phyloP scores from a whole-genome alignment of 805 yeast species.

The Clavispora fructus region DNA sequence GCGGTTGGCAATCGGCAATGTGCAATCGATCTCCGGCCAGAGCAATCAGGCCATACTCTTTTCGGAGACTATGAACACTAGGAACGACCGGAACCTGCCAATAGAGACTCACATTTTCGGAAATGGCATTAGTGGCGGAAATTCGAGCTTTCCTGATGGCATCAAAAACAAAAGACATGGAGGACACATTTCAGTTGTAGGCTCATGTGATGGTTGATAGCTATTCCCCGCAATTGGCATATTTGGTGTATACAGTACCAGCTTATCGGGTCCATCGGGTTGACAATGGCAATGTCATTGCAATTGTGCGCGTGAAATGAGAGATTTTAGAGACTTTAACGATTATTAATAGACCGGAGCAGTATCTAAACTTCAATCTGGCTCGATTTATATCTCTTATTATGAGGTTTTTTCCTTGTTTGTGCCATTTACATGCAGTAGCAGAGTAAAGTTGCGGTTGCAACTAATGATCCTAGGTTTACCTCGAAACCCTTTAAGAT shows the following conservation, averaged over 20 bases:
- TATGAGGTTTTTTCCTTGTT: too few relatives aligned
- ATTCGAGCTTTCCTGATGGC: neutral
- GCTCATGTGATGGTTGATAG: neutral
- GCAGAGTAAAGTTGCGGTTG: too few relatives aligned
- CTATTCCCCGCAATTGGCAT: neutral
- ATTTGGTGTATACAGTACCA: neutral
- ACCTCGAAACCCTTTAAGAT: too few relatives aligned
- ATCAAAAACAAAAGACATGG: neutral
- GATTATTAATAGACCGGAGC: too few relatives aligned
- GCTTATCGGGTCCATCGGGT: neutral
- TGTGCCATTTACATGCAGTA: too few relatives aligned
- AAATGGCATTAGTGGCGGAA: slow-evolving; percentile 25
- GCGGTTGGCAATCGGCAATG: slow-evolving; percentile 17
- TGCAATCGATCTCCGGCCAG: slow-evolving; percentile 2
- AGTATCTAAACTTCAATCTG: too few relatives aligned
- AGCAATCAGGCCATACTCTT: slow-evolving; percentile 13
- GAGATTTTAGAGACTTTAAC: too few relatives aligned
- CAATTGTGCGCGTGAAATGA: too few relatives aligned
- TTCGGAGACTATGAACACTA: slow-evolving; percentile 25
- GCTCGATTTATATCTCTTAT: too few relatives aligned
- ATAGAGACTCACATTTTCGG: slow-evolving; percentile 28
- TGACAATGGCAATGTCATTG: too few relatives aligned
- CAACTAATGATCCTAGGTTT: too few relatives aligned
- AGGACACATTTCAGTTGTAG: neutral
- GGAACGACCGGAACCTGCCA: slow-evolving; percentile 19